These are phyloP conservation scores for Pistacia vera DNA, from an alignment of 345 rosid genomes.

Conservation along the genomic window DNA sequence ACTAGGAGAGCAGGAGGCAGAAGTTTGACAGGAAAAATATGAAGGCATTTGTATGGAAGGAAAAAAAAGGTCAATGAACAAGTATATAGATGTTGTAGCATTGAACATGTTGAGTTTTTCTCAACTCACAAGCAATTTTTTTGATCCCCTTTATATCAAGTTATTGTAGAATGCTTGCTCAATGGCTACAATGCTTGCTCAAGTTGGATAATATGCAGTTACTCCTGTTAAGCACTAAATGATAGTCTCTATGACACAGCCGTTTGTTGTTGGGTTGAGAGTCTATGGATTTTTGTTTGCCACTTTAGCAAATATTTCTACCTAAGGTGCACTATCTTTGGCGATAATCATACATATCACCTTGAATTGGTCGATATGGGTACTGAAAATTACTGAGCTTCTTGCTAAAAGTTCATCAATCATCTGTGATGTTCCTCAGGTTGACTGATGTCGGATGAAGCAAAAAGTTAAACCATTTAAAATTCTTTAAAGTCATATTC, in stretches of 20 bases:
- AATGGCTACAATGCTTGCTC: neutral
- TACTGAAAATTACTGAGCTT: no score
- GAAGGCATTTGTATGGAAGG: neutral
- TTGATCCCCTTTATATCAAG: neutral
- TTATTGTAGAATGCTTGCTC: neutral
- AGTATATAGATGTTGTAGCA: neutral
- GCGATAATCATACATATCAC: no score
- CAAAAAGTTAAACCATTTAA: neutral
- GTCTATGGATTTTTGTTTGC: no score
- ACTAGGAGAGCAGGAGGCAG: neutral
- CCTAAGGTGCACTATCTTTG: no score
- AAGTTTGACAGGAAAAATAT: neutral
- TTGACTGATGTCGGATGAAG: neutral
- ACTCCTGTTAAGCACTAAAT: neutral
- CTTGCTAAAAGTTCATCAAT: no score
- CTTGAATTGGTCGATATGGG: no score
- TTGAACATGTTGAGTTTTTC: neutral
- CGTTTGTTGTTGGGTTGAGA: no score
- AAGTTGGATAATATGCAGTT: neutral
- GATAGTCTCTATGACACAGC: no score
- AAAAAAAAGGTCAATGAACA: neutral
- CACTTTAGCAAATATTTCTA: no score
- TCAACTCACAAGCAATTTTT: neutral
- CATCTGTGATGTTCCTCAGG: no score
- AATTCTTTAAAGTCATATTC: neutral